Evolutionary conservation across 106 monocot species (phyloP).

Genomic region (Acorus calamus): DNA sequence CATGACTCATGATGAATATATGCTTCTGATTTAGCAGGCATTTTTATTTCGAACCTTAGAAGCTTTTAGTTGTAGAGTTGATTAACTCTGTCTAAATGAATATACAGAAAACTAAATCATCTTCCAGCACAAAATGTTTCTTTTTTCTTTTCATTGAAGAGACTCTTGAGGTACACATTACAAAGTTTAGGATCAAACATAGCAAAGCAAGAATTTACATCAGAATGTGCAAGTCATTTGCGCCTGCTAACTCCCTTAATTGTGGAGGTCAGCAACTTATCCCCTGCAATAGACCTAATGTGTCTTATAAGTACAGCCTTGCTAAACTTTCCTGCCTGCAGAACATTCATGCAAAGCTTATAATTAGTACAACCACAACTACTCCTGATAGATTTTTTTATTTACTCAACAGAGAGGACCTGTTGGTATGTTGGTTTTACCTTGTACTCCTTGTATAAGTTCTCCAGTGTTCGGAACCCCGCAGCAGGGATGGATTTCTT

Average conservation of each 20-base stretch:
- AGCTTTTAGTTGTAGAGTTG: too few species aligned
- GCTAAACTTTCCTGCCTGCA: slow-evolving; percentile 35
- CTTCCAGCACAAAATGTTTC: too few species aligned
- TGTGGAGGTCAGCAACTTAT: slow-evolving; percentile 27
- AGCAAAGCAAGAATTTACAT: too few species aligned
- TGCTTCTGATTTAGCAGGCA: too few species aligned
- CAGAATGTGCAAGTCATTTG: too few species aligned
- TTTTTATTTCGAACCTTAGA: too few species aligned
- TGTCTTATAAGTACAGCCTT: slow-evolving; percentile 21
- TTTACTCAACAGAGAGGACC: not conserved
- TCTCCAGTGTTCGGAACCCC: slow-evolving; percentile 8
- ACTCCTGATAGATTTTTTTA: not conserved
- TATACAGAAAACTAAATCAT: too few species aligned
- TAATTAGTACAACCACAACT: not conserved
- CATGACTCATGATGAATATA: too few species aligned
- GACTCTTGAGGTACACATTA: too few species aligned
- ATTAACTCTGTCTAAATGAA: too few species aligned
- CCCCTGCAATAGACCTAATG: slow-evolving; percentile 25
- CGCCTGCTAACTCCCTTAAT: slow-evolving; percentile 6
- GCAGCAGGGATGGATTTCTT: slow-evolving; percentile 10
- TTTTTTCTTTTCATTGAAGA: too few species aligned
- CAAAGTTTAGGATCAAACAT: too few species aligned
- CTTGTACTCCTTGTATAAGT: slow-evolving; percentile 14
- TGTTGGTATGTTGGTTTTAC: slow-evolving; percentile 6
- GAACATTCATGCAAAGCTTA: not conserved